These are phyloP conservation scores for Phialocephala subalpina DNA, from an alignment of 2,329 filamentous ascomycete genomes.

Conservation along the genomic window DNA sequence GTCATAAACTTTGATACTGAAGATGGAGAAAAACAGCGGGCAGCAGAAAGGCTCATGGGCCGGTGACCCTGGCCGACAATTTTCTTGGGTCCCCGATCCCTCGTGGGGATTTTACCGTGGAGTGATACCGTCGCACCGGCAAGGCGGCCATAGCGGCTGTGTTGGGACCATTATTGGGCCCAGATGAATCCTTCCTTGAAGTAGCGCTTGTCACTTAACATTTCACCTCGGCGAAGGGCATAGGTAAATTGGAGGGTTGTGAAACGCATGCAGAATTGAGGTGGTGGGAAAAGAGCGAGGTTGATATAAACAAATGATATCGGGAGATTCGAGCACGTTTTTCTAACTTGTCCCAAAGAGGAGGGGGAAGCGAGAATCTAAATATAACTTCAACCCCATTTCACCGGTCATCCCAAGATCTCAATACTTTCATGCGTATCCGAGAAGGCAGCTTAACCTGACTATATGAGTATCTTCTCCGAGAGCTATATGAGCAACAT, in stretches of 20 bases:
- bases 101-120: background rate
- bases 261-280: background rate
- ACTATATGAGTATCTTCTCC: no score
- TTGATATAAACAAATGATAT: slow-evolving; percentile 8
- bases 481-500: no score
- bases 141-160: background rate
- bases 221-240: background rate
- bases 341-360: background rate
- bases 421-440: background rate
- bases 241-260: background rate
- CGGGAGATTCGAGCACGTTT: background rate
- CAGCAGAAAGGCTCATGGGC: background rate
- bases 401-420: background rate
- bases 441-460: no score
- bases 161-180: background rate
- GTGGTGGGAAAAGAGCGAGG: background rate
- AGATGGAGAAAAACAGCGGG: background rate
- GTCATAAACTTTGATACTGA: background rate
- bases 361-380: background rate
- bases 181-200: background rate
- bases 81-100: background rate
- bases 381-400: slow-evolving; percentile 4
- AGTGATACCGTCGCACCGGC: background rate
- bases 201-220: slow-evolving; percentile 5
- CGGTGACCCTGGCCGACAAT: background rate